Percentiles rank a stretch among this genome's conserved stretches.
These are phyloP conservation scores for Calonectria ilicicola DNA, from an alignment of 2,329 filamentous ascomycete genomes.

Conservation along the genomic window DNA sequence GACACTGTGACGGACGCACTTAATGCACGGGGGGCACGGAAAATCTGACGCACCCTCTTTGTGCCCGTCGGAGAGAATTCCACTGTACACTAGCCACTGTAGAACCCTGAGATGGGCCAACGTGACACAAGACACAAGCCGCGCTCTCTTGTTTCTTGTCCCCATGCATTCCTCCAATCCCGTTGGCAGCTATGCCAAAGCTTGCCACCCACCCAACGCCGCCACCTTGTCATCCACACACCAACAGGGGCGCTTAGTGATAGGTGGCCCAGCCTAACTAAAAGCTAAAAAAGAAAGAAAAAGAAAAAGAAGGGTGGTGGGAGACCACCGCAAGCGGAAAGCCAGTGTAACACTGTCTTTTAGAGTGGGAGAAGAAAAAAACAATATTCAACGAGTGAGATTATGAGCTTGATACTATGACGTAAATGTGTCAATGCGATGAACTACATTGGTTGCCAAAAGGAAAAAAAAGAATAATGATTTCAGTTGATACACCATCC, in stretches of 20 bases:
- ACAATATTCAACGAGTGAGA: constrained; percentile 5
- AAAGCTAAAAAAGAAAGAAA: background rate
- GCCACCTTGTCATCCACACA: constrained; percentile 1
- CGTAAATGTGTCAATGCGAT: constrained; percentile 15
- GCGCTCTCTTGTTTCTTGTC: background rate
- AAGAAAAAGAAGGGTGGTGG: background rate
- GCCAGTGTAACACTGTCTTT: background rate
- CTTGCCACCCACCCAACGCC: constrained; percentile 3
- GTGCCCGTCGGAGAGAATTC: background rate
- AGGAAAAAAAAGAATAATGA: constrained; percentile 9
- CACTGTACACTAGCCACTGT: background rate
- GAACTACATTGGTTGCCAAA: background rate
- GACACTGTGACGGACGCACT: background rate
- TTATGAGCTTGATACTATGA: constrained; percentile 39
- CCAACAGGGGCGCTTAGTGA: background rate
- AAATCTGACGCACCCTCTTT: background rate
- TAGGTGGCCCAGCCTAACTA: background rate
- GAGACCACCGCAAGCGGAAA: background rate
- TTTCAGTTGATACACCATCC: constrained; percentile 23
- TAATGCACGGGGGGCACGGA: background rate
- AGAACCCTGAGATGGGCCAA: constrained; percentile 5
- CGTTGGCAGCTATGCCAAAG: background rate
- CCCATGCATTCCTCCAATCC: constrained; percentile 4
- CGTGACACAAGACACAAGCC: constrained; percentile 17
- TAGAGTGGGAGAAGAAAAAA: background rate